Evolutionary conservation across 1,284 basidiomycete genomes (phyloP).

Genomic region (Ceratobasidium sp.): DNA sequence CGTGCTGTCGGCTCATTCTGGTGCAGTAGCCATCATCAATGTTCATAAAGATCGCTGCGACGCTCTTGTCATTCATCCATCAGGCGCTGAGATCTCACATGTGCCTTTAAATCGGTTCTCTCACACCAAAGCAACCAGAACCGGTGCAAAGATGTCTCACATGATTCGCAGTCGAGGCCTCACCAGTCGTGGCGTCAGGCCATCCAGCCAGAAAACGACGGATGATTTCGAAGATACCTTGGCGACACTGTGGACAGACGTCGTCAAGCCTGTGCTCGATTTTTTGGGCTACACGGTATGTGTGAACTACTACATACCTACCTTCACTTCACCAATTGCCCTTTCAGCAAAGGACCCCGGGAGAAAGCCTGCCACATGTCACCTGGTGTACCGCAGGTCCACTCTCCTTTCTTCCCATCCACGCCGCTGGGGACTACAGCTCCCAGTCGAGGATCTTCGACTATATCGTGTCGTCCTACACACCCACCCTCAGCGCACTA

Average conservation of each 20-base stretch:
- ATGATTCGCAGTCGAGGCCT: too few species aligned
- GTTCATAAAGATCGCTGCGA: conserved; percentile 26
- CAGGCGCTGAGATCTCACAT: background rate
- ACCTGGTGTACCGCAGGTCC: conserved; percentile 16
- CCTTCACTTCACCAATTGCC: background rate
- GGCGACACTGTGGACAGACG: background rate
- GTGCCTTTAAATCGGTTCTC: conserved; percentile 1
- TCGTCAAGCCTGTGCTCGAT: conserved; percentile 4
- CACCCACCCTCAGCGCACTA: conserved; percentile 7
- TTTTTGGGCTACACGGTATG: background rate
- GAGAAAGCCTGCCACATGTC: background rate
- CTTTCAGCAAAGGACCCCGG: background rate
- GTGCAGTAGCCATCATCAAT: conserved; percentile 16
- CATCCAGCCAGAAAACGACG: too few species aligned
- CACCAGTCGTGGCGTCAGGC: too few species aligned
- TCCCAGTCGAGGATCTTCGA: background rate
- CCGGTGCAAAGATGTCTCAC: too few species aligned
- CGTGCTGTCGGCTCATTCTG: background rate
- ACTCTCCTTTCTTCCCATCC: background rate
- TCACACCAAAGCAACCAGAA: background rate
- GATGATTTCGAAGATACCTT: background rate
- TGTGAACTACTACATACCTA: background rate
- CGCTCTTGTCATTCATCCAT: conserved; percentile 13
- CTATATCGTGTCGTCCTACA: background rate
- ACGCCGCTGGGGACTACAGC: conserved; percentile 2